These are phyloP conservation scores for Metschnikowia reukaufii DNA, from an alignment of 805 yeast species.

Conservation along the genomic window DNA sequence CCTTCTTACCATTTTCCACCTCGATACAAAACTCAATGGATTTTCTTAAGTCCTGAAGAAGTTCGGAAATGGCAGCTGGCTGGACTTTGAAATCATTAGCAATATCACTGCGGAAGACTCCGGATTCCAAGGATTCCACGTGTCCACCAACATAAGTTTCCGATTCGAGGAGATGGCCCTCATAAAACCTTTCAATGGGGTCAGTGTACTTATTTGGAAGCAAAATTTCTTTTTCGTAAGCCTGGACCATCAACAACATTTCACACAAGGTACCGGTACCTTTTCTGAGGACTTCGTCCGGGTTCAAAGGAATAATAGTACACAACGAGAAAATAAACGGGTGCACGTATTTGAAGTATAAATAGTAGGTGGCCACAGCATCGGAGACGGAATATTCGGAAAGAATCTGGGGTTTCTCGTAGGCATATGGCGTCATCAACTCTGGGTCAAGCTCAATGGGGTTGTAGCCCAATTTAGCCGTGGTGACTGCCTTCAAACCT, in stretches of 20 bases:
- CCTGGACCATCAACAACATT: constrained; percentile 95
- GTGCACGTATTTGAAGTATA: constrained; percentile 94
- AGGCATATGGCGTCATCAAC: constrained; percentile 96
- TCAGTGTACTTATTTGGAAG: constrained; percentile 93
- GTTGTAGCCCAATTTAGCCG: constrained; percentile 91
- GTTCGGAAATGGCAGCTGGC: constrained; percentile 77
- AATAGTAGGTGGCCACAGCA: constrained; percentile 97
- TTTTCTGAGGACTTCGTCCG: constrained; percentile 92
- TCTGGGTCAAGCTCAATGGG: constrained; percentile 98
- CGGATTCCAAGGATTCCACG: constrained; percentile 96
- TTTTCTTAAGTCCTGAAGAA: constrained; percentile 66
- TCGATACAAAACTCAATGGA: constrained; percentile 82
- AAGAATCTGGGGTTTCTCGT: constrained; percentile 84
- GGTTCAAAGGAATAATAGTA: constrained; percentile 92
- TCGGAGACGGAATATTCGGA: constrained; percentile 98
- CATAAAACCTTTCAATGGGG: constrained; percentile 90
- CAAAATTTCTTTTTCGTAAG: constrained; percentile 71
- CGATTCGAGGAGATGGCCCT: constrained; percentile 89
- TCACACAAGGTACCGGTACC: constrained; percentile 99
- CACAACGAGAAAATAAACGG: constrained; percentile 95
- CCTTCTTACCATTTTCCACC: constrained; percentile 69
- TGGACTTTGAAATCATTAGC: constrained; percentile 74
- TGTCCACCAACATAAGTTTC: constrained; percentile 99
- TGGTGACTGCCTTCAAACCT: constrained; percentile 96
- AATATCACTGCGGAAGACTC: constrained; percentile 91